Evolutionary conservation across 345 rosid genomes (phyloP).

Genomic region (Pistacia vera): DNA sequence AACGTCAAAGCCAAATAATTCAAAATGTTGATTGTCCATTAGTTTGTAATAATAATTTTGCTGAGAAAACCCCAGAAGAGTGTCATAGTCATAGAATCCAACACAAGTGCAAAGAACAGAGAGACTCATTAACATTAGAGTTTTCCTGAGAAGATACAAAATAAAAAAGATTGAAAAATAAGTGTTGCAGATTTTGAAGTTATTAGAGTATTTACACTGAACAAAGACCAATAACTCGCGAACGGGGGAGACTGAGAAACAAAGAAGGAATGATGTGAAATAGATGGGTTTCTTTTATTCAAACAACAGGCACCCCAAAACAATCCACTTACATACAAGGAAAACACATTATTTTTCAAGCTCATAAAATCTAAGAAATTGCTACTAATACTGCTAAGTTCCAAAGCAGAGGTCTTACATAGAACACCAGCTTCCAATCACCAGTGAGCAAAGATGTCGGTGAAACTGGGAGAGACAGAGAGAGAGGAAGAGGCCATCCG

Average conservation of each 20-base stretch:
- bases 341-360: conserved; percentile 48
- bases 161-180: background rate
- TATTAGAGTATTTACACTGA: conserved; percentile 3
- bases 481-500: conserved; percentile 10
- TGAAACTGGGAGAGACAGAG: conserved; percentile 21
- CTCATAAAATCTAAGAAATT: conserved; percentile 38
- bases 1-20: no score
- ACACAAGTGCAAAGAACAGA: background rate
- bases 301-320: conserved; percentile 42
- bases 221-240: background rate
- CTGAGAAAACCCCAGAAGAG: background rate
- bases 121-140: background rate
- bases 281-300: conserved; percentile 47
- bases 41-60: background rate
- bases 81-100: background rate
- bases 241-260: background rate
- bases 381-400: conserved; percentile 35
- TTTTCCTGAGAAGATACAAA: background rate
- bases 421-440: conserved; percentile 31
- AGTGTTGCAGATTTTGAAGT: background rate
- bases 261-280: conserved; percentile 10
- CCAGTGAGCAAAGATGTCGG: conserved; percentile 30
- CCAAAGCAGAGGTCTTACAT: conserved; percentile 36
- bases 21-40: background rate
- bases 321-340: conserved; percentile 43